Evolutionary conservation across 345 rosid genomes (phyloP).

Genomic region (Gossypium bickii): DNA sequence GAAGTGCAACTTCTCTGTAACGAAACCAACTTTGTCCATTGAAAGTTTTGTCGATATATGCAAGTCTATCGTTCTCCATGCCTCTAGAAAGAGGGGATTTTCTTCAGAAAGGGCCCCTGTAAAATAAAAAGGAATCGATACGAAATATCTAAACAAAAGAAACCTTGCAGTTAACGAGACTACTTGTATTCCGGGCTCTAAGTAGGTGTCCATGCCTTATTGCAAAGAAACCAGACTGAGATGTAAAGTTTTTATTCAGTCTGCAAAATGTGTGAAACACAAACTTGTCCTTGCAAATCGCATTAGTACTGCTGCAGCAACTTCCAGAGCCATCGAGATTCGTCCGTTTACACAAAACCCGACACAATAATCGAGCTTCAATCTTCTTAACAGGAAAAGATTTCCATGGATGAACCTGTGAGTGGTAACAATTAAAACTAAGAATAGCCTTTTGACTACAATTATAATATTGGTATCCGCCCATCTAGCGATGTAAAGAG

Average conservation of each 20-base stretch:
- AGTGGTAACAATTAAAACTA: neutral
- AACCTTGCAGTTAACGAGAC: slow-evolving; percentile 3
- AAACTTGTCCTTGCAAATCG: slow-evolving; percentile 5
- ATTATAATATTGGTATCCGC: too few species aligned
- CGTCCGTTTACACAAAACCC: slow-evolving; percentile 1
- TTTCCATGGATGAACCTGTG: slow-evolving; percentile 40
- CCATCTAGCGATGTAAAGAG: slow-evolving; percentile 9
- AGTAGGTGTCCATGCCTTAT: slow-evolving; percentile 17
- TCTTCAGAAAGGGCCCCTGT: slow-evolving; percentile 79
- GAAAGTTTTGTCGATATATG: slow-evolving; percentile 80
- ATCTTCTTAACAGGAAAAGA: slow-evolving; percentile 19
- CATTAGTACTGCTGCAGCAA: slow-evolving; percentile 16
- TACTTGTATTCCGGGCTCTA: slow-evolving; percentile 20
- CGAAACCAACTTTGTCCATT: slow-evolving; percentile 98
- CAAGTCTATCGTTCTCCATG: slow-evolving; percentile 95
- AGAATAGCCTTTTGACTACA: neutral
- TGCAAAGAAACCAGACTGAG: slow-evolving; percentile 23
- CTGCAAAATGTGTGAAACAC: slow-evolving; percentile 6
- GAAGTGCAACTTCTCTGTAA: slow-evolving; percentile 83
- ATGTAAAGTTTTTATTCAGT: slow-evolving; percentile 13
- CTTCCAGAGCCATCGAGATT: slow-evolving; percentile 13
- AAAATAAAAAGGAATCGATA: slow-evolving; percentile 12
- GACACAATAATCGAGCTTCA: slow-evolving; percentile 33
- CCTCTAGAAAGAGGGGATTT: slow-evolving; percentile 84
- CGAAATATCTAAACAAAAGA: neutral